Evolutionary conservation across 2,329 filamentous ascomycete genomes (phyloP), one percentile per base, ranked within the genome.

Genomic region (Claviceps arundinis): DNA sequence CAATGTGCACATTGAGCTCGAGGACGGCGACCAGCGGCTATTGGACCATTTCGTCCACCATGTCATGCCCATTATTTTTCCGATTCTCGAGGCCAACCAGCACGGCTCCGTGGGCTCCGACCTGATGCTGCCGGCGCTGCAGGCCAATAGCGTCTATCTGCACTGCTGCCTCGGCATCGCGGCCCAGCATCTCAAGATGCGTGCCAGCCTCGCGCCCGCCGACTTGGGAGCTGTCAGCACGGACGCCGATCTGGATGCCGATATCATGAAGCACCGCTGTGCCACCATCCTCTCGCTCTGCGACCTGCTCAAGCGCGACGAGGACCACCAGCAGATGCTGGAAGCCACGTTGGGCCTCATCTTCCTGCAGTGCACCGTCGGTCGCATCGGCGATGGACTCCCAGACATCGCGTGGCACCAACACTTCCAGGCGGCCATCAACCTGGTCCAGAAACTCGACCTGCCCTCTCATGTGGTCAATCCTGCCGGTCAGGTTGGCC

Each of bases 391-490:
- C 60, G 89, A 96, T 64, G 79, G 79, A 47, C 80, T 96, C 24
- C 85, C 88, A 16, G 90, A 97, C 65, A 95, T 97, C 60, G 84
- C 90, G 22, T 98, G 93, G 93, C 87, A 91, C 71, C 87, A 95
- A 66, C 93, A 98, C 73, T 96, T 97, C 72, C 86, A 94, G 66
- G 90, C 90, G 3, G 91, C 85, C 19, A 85, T 86, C 59, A 89
- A 83, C 60, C 77, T 97, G 50, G 87, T 95, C 24, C 81, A 86
- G 65, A 90, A 88, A 69, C 82, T 97, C 37, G 83, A 90, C 54
- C 80, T 97, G 41, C 84, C 87, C 9, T 75, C 77, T 41, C 68
- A 82, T 47, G 80, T 91, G 51, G 74, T 80, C 44, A 75, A 81
- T 55, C 74, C 77, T 49, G 73, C 74, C 49, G 77, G 82, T 58